Conservation (phyloP, 1,284 basidiomycete species). For the Sutorius eximius region DNA sequence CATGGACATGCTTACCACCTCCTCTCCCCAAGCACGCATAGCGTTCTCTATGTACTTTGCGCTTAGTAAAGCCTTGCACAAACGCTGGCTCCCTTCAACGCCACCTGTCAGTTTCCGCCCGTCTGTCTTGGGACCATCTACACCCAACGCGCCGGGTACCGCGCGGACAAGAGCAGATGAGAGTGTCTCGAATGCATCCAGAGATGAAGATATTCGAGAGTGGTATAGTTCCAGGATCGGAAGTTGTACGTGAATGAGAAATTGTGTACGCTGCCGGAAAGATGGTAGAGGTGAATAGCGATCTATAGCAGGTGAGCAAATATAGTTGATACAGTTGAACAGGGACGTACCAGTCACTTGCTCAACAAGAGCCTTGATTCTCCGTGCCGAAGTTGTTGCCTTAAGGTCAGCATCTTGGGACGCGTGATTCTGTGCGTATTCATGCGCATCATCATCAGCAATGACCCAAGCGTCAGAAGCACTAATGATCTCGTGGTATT, state of each 20-base stretch:
- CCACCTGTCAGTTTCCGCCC: slow-evolving; percentile 69
- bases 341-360: slow-evolving; percentile 75
- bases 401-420: slow-evolving; percentile 41
- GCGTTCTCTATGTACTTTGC: slow-evolving; percentile 67
- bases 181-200: slow-evolving; percentile 92
- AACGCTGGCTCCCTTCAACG: slow-evolving; percentile 73
- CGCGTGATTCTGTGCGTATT: slow-evolving; percentile 40
- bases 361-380: slow-evolving; percentile 81
- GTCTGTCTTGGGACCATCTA: slow-evolving; percentile 56
- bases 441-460: slow-evolving; percentile 62
- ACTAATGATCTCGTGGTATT: slow-evolving; percentile 82
- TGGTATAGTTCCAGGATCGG: slow-evolving; percentile 82
- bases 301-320: slow-evolving; percentile 46
- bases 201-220: slow-evolving; percentile 73
- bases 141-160: slow-evolving; percentile 83
- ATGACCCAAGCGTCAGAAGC: slow-evolving; percentile 88
- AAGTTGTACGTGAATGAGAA: slow-evolving; percentile 83
- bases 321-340: neutral
- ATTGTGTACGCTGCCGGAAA: slow-evolving; percentile 75
- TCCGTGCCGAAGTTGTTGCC: slow-evolving; percentile 78
- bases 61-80: slow-evolving; percentile 83
- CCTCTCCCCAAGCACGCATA: slow-evolving; percentile 83
- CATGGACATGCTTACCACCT: slow-evolving; percentile 57
- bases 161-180: slow-evolving; percentile 85
- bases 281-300: slow-evolving; percentile 87